Conservation (phyloP, 129 eudicot genomes). For the Solidago caesia region DNA sequence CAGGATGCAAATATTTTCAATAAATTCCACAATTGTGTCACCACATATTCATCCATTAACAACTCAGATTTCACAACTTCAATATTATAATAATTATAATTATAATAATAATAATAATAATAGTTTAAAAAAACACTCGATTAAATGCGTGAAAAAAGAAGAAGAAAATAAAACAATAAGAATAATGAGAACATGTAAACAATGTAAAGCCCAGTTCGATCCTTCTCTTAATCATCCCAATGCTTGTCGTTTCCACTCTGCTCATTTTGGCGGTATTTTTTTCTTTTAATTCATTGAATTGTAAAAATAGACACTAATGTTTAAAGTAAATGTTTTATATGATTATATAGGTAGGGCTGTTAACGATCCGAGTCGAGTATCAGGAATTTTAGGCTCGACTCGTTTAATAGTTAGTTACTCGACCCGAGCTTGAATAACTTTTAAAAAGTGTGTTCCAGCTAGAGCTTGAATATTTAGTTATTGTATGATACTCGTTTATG, state of each 20-base stretch:
- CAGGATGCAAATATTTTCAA: slow-evolving; percentile 24
- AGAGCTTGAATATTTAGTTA: too few relatives aligned
- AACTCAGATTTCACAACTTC: background rate
- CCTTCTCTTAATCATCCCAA: slow-evolving; percentile 73
- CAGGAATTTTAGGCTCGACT: too few relatives aligned
- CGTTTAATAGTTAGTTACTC: too few relatives aligned
- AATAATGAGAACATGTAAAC: slow-evolving; percentile 69
- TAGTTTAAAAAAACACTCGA: slow-evolving; percentile 26
- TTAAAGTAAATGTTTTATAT: background rate
- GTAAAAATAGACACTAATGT: background rate
- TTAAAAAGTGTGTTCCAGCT: too few relatives aligned
- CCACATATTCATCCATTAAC: too few relatives aligned
- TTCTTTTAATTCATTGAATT: background rate
- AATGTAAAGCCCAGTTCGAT: slow-evolving; percentile 91
- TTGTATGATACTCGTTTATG: too few relatives aligned
- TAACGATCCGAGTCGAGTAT: too few relatives aligned
- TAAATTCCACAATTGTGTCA: slow-evolving; percentile 27
- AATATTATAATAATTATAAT: slow-evolving; percentile 10
- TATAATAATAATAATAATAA: slow-evolving; percentile 18
- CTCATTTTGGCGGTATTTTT: slow-evolving; percentile 89
- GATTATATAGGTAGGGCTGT: background rate
- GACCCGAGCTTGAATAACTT: too few relatives aligned
- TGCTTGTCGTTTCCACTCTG: slow-evolving; percentile 91
- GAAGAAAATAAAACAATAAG: slow-evolving; percentile 28
- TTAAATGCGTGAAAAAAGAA: slow-evolving; percentile 44